These are phyloP conservation scores for Catenaria anguillulae DNA, from an alignment of 371 early-diverging fungal genomes.

Conservation along the genomic window DNA sequence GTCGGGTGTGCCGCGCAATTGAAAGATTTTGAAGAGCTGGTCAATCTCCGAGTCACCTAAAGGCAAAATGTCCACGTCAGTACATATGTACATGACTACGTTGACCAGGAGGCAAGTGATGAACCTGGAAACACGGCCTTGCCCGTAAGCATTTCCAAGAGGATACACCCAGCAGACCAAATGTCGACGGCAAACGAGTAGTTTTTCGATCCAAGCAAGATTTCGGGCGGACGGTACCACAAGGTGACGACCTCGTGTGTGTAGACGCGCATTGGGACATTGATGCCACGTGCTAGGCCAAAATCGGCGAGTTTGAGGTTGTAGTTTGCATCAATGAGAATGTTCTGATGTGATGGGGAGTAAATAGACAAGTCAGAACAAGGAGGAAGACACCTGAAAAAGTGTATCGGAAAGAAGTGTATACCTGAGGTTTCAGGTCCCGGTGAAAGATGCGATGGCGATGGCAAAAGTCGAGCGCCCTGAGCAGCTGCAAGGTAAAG, in stretches of 20 bases:
- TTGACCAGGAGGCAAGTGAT: constrained; percentile 41
- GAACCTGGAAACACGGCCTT: constrained; percentile 82
- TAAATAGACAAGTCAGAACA: background rate
- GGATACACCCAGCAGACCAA: constrained; percentile 96
- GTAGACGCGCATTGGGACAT: constrained; percentile 73
- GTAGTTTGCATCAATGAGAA: constrained; percentile 78
- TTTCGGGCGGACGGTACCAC: constrained; percentile 97
- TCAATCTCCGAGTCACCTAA: constrained; percentile 89
- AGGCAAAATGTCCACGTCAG: no score
- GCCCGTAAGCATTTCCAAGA: constrained; percentile 82
- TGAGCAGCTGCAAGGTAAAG: constrained; percentile 72
- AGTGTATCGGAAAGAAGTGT: background rate
- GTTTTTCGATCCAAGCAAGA: constrained; percentile 72
- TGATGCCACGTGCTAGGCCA: constrained; percentile 82
- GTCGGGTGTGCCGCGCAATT: constrained; percentile 82
- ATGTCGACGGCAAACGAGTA: constrained; percentile 92
- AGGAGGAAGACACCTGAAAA: constrained; percentile 10
- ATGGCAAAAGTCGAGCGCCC: constrained; percentile 75
- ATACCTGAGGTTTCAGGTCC: constrained; percentile 85
- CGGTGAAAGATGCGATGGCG: constrained; percentile 76
- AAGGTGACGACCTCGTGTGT: constrained; percentile 96
- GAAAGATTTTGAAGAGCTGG: constrained; percentile 86
- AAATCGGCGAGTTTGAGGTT: constrained; percentile 88
- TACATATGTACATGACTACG: constrained; percentile 20
- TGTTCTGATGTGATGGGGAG: constrained; percentile 31